A percentile compares a stretch with the other conserved stretches of the same genome.
Conservation (phyloP, 1,284 basidiomycete species). For the Boletus hoseneyae region DNA sequence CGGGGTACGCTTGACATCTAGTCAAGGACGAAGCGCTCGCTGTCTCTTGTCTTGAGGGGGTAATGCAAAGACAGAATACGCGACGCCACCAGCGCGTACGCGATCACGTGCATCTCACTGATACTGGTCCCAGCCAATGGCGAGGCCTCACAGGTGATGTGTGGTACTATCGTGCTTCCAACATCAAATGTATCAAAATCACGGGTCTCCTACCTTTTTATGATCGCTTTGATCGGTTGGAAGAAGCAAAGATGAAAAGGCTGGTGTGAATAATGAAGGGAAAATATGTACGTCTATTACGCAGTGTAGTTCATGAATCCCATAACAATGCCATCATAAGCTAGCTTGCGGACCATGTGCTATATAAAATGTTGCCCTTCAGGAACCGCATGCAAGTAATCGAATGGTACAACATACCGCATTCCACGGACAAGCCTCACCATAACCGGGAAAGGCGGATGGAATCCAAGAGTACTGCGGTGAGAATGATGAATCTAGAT, state of each 20-base stretch:
- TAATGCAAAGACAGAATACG: not conserved
- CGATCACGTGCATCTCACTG: too few relatives aligned
- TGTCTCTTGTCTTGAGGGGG: not conserved
- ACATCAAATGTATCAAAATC: too few relatives aligned
- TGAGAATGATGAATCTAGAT: not conserved
- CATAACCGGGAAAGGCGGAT: conserved; percentile 4
- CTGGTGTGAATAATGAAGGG: too few relatives aligned
- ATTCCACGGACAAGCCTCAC: conserved; percentile 20
- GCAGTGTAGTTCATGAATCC: not conserved
- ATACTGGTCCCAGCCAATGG: too few relatives aligned
- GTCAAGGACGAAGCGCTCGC: not conserved
- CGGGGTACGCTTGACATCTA: conserved; percentile 9
- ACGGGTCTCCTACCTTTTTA: too few relatives aligned
- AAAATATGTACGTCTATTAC: not conserved
- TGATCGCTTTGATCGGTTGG: too few relatives aligned
- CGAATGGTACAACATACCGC: conserved; percentile 2
- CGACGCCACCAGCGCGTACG: too few relatives aligned
- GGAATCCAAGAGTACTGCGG: conserved; percentile 20
- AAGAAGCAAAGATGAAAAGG: not conserved
- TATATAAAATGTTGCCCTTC: not conserved
- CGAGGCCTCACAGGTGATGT: too few relatives aligned
- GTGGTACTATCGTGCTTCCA: too few relatives aligned
- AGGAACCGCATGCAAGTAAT: not conserved
- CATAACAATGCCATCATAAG: not conserved
- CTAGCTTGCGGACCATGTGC: not conserved